Evolutionary conservation across 352 stramenopile genomes (phyloP).

Genomic region (Phytopythium oedochilum): DNA sequence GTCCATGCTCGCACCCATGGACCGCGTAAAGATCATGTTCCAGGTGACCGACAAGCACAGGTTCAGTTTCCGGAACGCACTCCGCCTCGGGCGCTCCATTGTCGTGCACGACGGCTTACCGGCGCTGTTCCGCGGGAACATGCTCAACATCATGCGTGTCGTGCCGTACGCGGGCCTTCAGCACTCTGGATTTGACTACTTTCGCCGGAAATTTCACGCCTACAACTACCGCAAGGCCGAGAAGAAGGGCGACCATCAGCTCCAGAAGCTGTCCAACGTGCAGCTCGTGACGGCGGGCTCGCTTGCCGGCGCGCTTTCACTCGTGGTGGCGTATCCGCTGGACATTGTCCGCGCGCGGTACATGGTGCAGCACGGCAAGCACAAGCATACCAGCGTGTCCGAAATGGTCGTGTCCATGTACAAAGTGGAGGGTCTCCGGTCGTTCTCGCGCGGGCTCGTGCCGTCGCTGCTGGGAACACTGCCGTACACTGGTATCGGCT

Average conservation of each 20-base stretch:
- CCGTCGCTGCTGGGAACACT: conserved; percentile 81
- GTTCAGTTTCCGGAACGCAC: conserved; percentile 76
- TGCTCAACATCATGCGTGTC: conserved; percentile 76
- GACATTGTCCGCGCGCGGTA: conserved; percentile 81
- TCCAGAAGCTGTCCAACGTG: conserved; percentile 67
- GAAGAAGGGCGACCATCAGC: conserved; percentile 16
- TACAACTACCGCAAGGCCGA: conserved; percentile 66
- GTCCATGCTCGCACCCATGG: conserved; percentile 63
- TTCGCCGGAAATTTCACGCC: conserved; percentile 71
- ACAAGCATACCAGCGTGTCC: conserved; percentile 66
- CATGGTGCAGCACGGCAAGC: conserved; percentile 83
- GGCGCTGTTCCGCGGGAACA: conserved; percentile 68
- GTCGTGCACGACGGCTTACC: conserved; percentile 67
- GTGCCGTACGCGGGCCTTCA: conserved; percentile 76
- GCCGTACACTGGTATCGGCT: conserved; percentile 84
- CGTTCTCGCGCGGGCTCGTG: conserved; percentile 65
- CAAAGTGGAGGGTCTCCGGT: conserved; percentile 54
- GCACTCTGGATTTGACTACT: conserved; percentile 84
- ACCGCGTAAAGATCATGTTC: conserved; percentile 86
- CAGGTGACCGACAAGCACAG: conserved; percentile 69
- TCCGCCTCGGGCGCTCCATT: conserved; percentile 52
- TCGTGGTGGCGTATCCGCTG: conserved; percentile 74
- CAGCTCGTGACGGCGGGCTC: conserved; percentile 72
- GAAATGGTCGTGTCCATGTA: conserved; percentile 77
- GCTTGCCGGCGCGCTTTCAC: conserved; percentile 64